These are phyloP conservation scores for Castanea sativa DNA, from an alignment of 306 rosid species.

Conservation along the genomic window DNA sequence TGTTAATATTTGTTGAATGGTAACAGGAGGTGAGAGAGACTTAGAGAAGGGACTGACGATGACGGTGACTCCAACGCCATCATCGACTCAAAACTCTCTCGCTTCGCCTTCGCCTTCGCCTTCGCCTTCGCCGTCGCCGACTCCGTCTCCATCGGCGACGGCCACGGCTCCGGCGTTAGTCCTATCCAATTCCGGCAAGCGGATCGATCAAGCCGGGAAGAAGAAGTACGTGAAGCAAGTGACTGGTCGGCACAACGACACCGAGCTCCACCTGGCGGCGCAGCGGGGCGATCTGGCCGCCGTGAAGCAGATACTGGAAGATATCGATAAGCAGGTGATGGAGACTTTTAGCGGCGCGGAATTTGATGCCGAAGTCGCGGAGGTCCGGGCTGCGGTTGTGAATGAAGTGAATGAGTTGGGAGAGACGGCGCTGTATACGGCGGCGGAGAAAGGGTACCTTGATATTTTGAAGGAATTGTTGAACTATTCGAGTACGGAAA, in stretches of 20 bases:
- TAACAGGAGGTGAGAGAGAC: conserved; percentile 46
- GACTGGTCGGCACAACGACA: conserved; percentile 94
- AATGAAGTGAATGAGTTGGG: conserved; percentile 91
- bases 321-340: conserved; percentile 73
- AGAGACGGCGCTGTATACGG: conserved; percentile 81
- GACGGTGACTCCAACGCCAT: conserved; percentile 25
- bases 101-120: conserved; percentile 55
- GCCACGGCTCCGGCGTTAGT: conserved; percentile 88
- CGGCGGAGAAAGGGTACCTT: conserved; percentile 83
- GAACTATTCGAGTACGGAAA: conserved; percentile 57
- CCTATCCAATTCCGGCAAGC: conserved; percentile 86
- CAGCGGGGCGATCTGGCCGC: conserved; percentile 90
- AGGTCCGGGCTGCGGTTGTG: conserved; percentile 74
- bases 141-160: conserved; percentile 69
- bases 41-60: conserved; percentile 28
- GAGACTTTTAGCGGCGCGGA: conserved; percentile 61
- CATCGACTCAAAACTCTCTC: conserved; percentile 27
- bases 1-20: neutral
- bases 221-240: conserved; percentile 99
- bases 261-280: conserved; percentile 95
- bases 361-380: conserved; percentile 76
- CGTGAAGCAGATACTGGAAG: conserved; percentile 76
- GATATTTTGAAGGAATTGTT: conserved; percentile 83
- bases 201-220: conserved; percentile 93
- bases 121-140: conserved; percentile 48